Evolutionary conservation across 208 protist genomes (phyloP), one percentile per base, ranked within the genome.

Genomic region (Zelonia costaricensis): DNA sequence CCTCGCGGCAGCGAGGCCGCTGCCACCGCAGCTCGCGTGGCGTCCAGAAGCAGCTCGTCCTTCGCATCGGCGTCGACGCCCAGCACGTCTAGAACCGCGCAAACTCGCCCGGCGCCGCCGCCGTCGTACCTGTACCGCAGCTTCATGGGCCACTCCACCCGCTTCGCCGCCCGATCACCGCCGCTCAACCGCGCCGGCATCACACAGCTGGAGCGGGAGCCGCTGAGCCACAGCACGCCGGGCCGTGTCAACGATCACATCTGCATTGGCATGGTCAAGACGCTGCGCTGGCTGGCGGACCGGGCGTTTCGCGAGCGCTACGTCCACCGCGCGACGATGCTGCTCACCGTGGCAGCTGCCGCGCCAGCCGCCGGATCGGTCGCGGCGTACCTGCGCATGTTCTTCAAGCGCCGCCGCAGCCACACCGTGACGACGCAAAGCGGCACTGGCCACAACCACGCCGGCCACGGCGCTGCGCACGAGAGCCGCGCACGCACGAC

Each of bases 271-370:
- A 75, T 88, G 62, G 82, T 89, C 20, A 82, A 84, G 42, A 45
- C 72, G 9, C 73, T 90, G 27, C 79, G 86, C n/a, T 93, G 82
- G 82, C 54, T 82, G 38, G 68, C 78, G 2, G 86, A 93, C 58
- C 79, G 85, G 39, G 36, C 73, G 13, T 93, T 93, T 57, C 74
- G 86, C 4, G 86, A 93, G 62, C 74, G 81, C 13, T 84, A 85
- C 56, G 55, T 93, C 10, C 86, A 93, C 66, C 69, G 86, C 16
- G 86, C 86, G 7, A 88, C 81, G 28, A 88, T 93, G 86, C 63
- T 90, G 45, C 73, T 80, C n/a, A 70, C 68, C 6, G 62, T 93
- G 3, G 76, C 82, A 0, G 38, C 77, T 12, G 86, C 74, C 7
- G 61, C 86, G 2, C 65, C 82, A 2, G 60, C 79, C 8, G 82